Evolutionary conservation across 2,329 filamentous ascomycete species (phyloP).

Genomic region (Colletotrichum sp.): DNA sequence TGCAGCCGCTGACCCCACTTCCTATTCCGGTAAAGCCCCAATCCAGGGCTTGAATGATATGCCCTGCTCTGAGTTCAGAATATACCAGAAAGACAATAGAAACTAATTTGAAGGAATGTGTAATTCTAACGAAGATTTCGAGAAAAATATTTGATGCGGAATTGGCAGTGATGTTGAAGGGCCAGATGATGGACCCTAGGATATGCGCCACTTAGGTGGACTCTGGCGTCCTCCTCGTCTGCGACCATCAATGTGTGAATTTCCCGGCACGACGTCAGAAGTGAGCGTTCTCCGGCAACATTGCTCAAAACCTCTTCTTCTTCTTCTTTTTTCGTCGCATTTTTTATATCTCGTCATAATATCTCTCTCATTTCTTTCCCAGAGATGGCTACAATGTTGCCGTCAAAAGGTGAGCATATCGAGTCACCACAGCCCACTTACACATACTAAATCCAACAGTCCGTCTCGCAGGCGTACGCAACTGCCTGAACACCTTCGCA

Average conservation of each 20-base stretch:
- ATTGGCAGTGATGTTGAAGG: not conserved
- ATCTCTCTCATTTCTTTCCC: too few relatives aligned
- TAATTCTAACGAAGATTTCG: not conserved
- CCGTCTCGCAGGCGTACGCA: not conserved
- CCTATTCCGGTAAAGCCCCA: not conserved
- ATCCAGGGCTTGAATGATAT: not conserved
- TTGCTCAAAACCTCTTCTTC: not conserved
- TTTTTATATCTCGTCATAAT: too few relatives aligned
- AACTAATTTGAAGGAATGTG: fast-evolving
- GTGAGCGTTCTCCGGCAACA: not conserved
- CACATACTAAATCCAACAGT: not conserved
- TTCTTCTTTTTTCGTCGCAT: not conserved
- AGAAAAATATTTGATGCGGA: not conserved
- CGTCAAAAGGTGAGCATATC: not conserved
- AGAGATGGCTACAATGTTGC: not conserved
- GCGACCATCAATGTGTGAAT: not conserved
- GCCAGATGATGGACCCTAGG: not conserved
- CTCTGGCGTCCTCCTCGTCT: not conserved
- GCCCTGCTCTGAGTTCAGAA: not conserved
- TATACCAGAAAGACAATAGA: not conserved
- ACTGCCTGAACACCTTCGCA: not conserved
- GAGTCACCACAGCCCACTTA: fast-evolving
- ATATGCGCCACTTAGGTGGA: not conserved
- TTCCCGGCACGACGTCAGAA: not conserved
- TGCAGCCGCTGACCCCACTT: not conserved